Base-by-base conservation (phyloP, 2,329 filamentous ascomycete species). In the Calcarisporium arbuscula region DNA sequence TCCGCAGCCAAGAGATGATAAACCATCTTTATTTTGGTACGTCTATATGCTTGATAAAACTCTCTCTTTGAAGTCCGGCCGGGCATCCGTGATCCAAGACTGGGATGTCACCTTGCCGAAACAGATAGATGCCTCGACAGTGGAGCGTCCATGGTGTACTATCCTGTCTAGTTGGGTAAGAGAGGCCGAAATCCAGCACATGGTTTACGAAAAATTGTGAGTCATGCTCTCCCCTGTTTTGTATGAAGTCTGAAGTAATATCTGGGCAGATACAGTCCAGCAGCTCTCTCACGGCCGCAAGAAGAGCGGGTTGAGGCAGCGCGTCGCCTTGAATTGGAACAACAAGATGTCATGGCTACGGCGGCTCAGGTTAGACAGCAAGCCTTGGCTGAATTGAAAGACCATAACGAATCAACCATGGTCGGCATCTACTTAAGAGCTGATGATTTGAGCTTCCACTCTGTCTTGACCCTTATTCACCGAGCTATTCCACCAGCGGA, bases 41-140 rank as follows among this genome's bases (percentile, higher is more conserved):
- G 54, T 71, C 0, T 80, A 79, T 42, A 65, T 70, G 30, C 54
- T 77, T 12, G 69, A 78, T 40, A 76, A 72, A 39, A 64, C 64
- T 14, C 54, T 79, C 14, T 70, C 72, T 0, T 60, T 80, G 4
- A 65, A 72, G 4, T 54, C 79, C 5, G 75, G 75, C 0, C 64
- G 62, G 12, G 58, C 71, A 0, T 68, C 72, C 1, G 63, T 64
- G 5, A 64, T 79, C 3, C 72, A 71, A 28, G 71, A 77, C 44
- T 77, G 69, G 52, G 74, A 79, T 39, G 70, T 79, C 36, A 71
- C 54, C 59, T 32, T 7, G 38, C 39, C 5, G 44, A 46, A 9
- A 53, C 67, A 9, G 46, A 51, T 6, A 47, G 48, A 11, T 46
- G 43, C 1, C 43, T 50, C 2, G n/a, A n/a, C n/a, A n/a, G n/a